A percentile compares a stretch with the other conserved stretches of the same genome.
Evolutionary conservation across 208 protist genomes (phyloP).

Genomic region (Leishmania turanica): DNA sequence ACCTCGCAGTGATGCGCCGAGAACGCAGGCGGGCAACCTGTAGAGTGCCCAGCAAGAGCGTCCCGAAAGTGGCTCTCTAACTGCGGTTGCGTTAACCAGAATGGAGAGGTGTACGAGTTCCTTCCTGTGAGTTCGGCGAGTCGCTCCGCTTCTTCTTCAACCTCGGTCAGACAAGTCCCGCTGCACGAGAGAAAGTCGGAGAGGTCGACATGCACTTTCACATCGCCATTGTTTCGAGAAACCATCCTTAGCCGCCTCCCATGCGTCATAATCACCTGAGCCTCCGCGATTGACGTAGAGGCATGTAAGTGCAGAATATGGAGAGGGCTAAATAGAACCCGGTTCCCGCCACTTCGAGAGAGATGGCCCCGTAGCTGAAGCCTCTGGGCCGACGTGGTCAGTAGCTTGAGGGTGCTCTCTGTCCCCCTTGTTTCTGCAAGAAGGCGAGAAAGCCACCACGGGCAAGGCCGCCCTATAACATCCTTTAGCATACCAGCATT

Average conservation of each 20-base stretch:
- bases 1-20: slow-evolving; percentile 29
- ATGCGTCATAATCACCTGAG: slow-evolving; percentile 29
- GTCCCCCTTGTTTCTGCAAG: neutral
- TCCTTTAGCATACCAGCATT: neutral
- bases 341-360: too few species aligned
- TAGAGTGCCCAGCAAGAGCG: neutral
- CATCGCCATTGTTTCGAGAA: slow-evolving; percentile 33
- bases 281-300: neutral
- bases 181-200: slow-evolving; percentile 43
- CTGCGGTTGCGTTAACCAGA: slow-evolving; percentile 53
- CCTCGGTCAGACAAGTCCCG: slow-evolving; percentile 35
- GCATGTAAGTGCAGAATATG: neutral
- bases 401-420: neutral
- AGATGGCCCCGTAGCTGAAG: neutral
- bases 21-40: neutral
- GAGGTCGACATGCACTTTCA: slow-evolving; percentile 26
- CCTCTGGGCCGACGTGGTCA: slow-evolving; percentile 4
- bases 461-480: neutral
- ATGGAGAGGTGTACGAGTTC: slow-evolving; percentile 38
- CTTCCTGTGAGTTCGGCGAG: slow-evolving; percentile 13
- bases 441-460: slow-evolving; percentile 5
- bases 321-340: neutral
- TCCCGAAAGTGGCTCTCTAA: neutral
- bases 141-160: slow-evolving; percentile 5
- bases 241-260: slow-evolving; percentile 20